Percentiles rank a stretch among this genome's conserved stretches.
Conservation (phyloP, 805 yeast species). For the Yamadazyma takamatsuzukensis region DNA sequence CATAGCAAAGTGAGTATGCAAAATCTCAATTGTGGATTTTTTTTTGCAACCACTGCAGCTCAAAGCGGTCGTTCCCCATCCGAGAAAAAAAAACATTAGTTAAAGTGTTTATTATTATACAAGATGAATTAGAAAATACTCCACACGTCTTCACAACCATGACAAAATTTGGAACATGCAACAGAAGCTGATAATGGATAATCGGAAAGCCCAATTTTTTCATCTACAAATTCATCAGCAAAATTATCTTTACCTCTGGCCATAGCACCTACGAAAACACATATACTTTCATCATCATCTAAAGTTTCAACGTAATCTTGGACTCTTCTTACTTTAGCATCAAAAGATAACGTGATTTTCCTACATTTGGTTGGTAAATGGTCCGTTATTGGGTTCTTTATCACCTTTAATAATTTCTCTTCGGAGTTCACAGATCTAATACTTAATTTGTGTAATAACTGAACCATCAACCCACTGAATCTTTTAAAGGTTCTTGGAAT, state of each 20-base stretch:
- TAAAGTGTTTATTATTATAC: slow-evolving; percentile 5
- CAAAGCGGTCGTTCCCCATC: no score
- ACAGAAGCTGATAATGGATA: slow-evolving; percentile 96
- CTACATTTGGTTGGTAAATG: slow-evolving; percentile 96
- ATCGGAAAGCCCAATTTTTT: slow-evolving; percentile 91
- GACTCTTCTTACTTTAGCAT: slow-evolving; percentile 82
- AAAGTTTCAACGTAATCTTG: slow-evolving; percentile 81
- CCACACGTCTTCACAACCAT: slow-evolving; percentile 99
- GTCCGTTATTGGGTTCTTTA: slow-evolving; percentile 95
- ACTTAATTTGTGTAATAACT: slow-evolving; percentile 84
- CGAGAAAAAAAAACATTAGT: not conserved
- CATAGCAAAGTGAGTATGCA: slow-evolving; percentile 11
- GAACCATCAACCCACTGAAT: slow-evolving; percentile 97
- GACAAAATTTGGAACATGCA: slow-evolving; percentile 97
- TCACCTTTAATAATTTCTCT: slow-evolving; percentile 88
- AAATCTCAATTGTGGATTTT: slow-evolving; percentile 1
- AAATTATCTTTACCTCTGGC: slow-evolving; percentile 97
- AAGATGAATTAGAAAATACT: slow-evolving; percentile 46
- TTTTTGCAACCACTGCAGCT: slow-evolving; percentile 3
- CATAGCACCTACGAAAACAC: slow-evolving; percentile 99
- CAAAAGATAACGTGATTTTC: slow-evolving; percentile 87
- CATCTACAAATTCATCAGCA: slow-evolving; percentile 96
- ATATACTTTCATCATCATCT: slow-evolving; percentile 86
- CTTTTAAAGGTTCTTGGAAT: slow-evolving; percentile 98
- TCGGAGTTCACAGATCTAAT: slow-evolving; percentile 94